Conservation (phyloP, 768 basidiomycete species). For the Boletus patriciae region DNA sequence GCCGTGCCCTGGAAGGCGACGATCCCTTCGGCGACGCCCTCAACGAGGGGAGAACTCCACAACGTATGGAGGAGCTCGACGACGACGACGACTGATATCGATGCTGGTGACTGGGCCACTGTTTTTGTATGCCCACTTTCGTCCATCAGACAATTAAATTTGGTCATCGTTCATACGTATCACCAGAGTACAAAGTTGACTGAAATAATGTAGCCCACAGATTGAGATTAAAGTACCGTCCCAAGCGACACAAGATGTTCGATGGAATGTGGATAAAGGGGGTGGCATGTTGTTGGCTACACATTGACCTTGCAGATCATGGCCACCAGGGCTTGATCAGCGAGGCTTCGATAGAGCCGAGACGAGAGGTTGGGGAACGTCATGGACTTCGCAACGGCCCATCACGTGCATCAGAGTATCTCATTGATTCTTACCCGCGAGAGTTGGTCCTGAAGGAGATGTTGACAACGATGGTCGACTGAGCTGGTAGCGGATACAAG, state of each 20-base stretch:
- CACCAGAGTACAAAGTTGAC: conserved; percentile 1
- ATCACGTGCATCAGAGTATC: not conserved
- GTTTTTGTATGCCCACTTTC: not conserved
- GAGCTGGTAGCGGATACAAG: not conserved
- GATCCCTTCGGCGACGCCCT: conserved; percentile 75
- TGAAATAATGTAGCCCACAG: conserved; percentile 24
- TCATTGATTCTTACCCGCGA: not conserved
- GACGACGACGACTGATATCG: conserved; percentile 45
- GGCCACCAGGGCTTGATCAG: conserved; percentile 37
- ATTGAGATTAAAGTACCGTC: conserved; percentile 7
- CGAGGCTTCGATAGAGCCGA: conserved; percentile 62
- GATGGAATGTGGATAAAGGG: conserved; percentile 18
- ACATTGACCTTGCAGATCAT: conserved; percentile 58
- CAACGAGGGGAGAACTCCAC: conserved; percentile 31
- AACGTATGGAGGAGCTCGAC: conserved; percentile 37
- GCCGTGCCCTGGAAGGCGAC: conserved; percentile 45
- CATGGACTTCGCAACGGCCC: no score
- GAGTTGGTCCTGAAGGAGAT: not conserved
- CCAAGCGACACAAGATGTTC: conserved; percentile 26
- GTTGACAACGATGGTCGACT: not conserved
- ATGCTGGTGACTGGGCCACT: not conserved
- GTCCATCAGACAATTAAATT: not conserved
- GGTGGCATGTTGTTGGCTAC: conserved; percentile 51
- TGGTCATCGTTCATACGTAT: not conserved
- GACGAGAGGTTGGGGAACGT: not conserved